These are phyloP conservation scores for Cryphonectria japonica DNA, from an alignment of 2,329 filamentous ascomycete species.

Conservation along the genomic window DNA sequence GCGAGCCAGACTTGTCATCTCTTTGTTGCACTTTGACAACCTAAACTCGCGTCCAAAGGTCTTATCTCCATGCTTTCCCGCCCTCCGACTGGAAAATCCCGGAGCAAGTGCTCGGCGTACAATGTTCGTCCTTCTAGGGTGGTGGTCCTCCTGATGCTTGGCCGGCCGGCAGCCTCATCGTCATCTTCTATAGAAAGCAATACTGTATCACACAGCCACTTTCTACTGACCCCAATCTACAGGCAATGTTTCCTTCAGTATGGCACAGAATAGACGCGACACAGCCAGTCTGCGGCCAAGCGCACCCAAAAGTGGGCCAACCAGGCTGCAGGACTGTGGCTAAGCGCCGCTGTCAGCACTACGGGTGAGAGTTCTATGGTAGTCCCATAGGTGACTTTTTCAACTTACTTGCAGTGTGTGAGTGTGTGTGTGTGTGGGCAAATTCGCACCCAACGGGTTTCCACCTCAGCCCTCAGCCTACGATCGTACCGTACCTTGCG, in stretches of 20 bases:
- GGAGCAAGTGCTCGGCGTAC: not conserved
- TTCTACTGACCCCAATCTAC: not conserved
- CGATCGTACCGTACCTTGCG: too few relatives aligned
- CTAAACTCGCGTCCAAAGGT: not conserved
- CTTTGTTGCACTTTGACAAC: not conserved
- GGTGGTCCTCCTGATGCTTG: not conserved
- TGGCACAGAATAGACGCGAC: not conserved
- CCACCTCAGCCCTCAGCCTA: slow-evolving; percentile 1
- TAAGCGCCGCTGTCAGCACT: slow-evolving; percentile 12
- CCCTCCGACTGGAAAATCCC: not conserved
- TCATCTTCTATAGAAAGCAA: not conserved
- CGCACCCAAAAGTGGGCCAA: not conserved
- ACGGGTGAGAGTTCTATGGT: not conserved
- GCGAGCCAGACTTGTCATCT: not conserved
- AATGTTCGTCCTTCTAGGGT: not conserved
- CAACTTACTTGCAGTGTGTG: not conserved
- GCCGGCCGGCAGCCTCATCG: not conserved
- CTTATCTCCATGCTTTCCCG: not conserved
- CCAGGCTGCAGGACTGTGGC: slow-evolving; percentile 7
- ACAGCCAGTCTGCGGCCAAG: not conserved
- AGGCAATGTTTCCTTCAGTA: not conserved
- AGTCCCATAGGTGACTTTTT: slow-evolving; percentile 10
- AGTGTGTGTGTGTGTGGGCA: too few relatives aligned
- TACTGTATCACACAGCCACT: not conserved
- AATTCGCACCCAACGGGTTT: not conserved